Percentiles rank a stretch among this genome's conserved stretches.
Conservation (phyloP, 345 rosid genomes). For the Lepidium sativum region DNA sequence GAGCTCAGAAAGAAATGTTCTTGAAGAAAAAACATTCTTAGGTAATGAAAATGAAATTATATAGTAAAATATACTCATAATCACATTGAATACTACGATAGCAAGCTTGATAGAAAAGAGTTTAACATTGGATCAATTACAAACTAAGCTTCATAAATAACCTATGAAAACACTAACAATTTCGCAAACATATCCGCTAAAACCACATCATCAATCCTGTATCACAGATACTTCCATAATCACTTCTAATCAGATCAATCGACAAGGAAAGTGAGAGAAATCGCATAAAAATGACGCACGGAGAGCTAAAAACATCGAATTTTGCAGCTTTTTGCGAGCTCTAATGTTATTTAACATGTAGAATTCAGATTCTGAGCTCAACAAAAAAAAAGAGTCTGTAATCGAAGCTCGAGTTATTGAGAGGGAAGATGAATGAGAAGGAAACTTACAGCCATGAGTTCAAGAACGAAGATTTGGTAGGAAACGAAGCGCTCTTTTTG, state of each 20-base stretch:
- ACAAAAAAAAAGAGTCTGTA: not conserved
- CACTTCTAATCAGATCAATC: not conserved
- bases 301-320: not conserved
- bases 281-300: not conserved
- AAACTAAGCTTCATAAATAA: not conserved
- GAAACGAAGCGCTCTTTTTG: not conserved
- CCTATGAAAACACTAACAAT: not conserved
- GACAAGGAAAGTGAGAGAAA: not conserved
- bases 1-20: not conserved
- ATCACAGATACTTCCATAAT: not conserved
- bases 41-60: not conserved
- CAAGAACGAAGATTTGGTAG: not conserved
- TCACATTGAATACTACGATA: not conserved
- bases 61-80: not conserved
- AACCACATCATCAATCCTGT: not conserved
- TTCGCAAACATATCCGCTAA: not conserved
- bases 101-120: not conserved
- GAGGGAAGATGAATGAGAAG: not conserved
- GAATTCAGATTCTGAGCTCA: not conserved
- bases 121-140: not conserved
- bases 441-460: slow-evolving; percentile 27
- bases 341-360: not conserved
- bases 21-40: not conserved
- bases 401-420: not conserved
- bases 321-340: not conserved